Conservation (phyloP, 2,329 filamentous ascomycete species). For the Xenoacremonium recifei region DNA sequence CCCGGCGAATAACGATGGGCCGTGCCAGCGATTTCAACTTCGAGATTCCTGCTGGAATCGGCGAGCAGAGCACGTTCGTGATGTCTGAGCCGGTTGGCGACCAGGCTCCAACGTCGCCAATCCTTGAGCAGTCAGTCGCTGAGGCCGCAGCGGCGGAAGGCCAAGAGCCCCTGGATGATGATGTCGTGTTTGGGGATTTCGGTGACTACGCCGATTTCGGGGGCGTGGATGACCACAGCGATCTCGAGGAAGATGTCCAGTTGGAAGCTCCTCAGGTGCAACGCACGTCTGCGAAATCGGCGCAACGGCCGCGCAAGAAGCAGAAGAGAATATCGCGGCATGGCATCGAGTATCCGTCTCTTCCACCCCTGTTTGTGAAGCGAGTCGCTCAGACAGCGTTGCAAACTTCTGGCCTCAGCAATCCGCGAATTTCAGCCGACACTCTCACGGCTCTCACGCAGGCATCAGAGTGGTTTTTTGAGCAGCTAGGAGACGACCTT, state of each 20-base stretch:
- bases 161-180: constrained; percentile 12
- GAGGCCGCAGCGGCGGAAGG: constrained; percentile 18
- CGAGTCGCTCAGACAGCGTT: constrained; percentile 69
- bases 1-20: constrained; percentile 37
- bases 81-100: constrained; percentile 37
- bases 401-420: constrained; percentile 62
- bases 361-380: constrained; percentile 74
- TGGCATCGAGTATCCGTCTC: constrained; percentile 71
- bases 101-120: constrained; percentile 25
- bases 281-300: constrained; percentile 1
- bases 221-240: constrained; percentile 21
- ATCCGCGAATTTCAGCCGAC: constrained; percentile 70
- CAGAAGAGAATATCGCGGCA: constrained; percentile 60
- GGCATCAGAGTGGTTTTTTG: constrained; percentile 89
- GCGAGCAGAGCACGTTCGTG: constrained; percentile 52
- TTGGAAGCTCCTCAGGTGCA: constrained; percentile 4
- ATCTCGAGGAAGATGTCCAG: constrained; percentile 14
- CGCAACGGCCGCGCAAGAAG: constrained; percentile 28
- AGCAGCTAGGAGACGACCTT: constrained; percentile 79
- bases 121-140: constrained; percentile 15
- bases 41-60: constrained; percentile 46
- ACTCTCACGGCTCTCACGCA: constrained; percentile 73
- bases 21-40: constrained; percentile 52
- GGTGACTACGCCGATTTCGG: constrained; percentile 16
- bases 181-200: constrained; percentile 13